These are phyloP conservation scores for Kodamaea laetipori DNA, from an alignment of 805 yeast species.

Conservation along the genomic window DNA sequence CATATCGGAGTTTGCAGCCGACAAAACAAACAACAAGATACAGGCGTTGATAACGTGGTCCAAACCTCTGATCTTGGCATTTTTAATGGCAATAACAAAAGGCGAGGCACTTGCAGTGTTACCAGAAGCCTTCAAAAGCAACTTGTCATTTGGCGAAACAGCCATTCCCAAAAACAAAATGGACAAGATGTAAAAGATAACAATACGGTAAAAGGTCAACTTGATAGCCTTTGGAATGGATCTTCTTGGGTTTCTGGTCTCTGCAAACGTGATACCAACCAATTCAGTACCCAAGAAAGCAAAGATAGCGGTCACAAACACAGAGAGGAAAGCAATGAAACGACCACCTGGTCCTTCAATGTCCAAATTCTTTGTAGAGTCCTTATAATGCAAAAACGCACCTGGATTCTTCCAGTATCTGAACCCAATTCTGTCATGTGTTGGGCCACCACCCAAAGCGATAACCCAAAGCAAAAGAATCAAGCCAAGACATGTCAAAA, in stretches of 20 bases:
- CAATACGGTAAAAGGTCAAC: slow-evolving; percentile 65
- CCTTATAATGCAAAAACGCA: slow-evolving; percentile 54
- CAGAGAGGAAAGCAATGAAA: slow-evolving; percentile 63
- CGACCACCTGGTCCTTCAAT: slow-evolving; percentile 51
- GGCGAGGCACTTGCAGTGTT: slow-evolving; percentile 76
- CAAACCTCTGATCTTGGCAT: slow-evolving; percentile 62
- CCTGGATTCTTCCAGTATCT: slow-evolving; percentile 73
- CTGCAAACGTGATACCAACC: slow-evolving; percentile 75
- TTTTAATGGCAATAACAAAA: slow-evolving; percentile 76
- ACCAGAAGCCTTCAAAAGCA: slow-evolving; percentile 52
- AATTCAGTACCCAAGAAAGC: slow-evolving; percentile 72
- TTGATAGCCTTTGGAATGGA: slow-evolving; percentile 72
- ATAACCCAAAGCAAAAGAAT: slow-evolving; percentile 63
- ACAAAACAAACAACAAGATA: slow-evolving; percentile 73
- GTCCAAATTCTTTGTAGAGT: slow-evolving; percentile 36
- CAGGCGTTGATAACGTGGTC: slow-evolving; percentile 79
- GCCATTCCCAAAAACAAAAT: slow-evolving; percentile 67
- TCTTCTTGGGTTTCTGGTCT: slow-evolving; percentile 63
- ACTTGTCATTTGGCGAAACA: slow-evolving; percentile 60
- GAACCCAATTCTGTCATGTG: slow-evolving; percentile 71
- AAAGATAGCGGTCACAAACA: slow-evolving; percentile 65
- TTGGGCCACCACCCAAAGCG: slow-evolving; percentile 79
- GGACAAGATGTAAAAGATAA: slow-evolving; percentile 61
- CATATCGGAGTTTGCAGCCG: slow-evolving; percentile 80
- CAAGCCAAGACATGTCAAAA: slow-evolving; percentile 64